These are phyloP conservation scores for Neonectria ditissima DNA, from an alignment of 2,329 filamentous ascomycete genomes.

Conservation along the genomic window DNA sequence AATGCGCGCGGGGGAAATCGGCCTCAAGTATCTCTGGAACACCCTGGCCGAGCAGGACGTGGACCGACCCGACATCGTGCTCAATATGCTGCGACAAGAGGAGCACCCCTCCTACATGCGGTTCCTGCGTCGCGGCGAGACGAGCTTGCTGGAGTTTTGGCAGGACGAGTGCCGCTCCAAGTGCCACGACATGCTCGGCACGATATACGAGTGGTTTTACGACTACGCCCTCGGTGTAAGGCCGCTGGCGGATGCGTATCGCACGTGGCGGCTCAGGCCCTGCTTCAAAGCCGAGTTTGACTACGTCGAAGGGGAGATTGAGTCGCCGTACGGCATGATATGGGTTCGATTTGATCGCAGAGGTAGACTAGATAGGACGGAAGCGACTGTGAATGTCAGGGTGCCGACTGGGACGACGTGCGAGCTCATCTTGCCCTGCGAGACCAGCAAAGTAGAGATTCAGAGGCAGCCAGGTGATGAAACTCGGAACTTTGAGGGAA, in stretches of 20 bases:
- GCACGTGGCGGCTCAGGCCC: constrained; percentile 53
- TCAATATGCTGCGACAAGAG: constrained; percentile 59
- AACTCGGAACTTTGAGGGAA: constrained; percentile 13
- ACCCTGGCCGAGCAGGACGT: constrained; percentile 51
- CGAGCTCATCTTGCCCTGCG: constrained; percentile 34
- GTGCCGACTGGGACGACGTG: constrained; percentile 38
- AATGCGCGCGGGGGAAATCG: constrained; percentile 56
- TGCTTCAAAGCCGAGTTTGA: constrained; percentile 55
- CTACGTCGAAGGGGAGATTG: constrained; percentile 51
- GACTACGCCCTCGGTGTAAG: constrained; percentile 54
- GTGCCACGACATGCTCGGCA: constrained; percentile 62
- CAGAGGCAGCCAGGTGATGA: constrained; percentile 18
- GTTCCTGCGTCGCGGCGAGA: constrained; percentile 58
- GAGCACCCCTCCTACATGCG: constrained; percentile 62
- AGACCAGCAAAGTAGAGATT: constrained; percentile 32
- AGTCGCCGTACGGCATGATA: constrained; percentile 54
- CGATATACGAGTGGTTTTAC: constrained; percentile 62
- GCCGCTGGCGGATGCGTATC: constrained; percentile 53
- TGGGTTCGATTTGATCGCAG: constrained; percentile 37
- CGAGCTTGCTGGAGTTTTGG: constrained; percentile 58
- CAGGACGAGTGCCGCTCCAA: constrained; percentile 57
- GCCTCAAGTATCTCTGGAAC: constrained; percentile 56
- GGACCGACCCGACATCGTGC: constrained; percentile 54
- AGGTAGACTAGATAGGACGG: constrained; percentile 11
- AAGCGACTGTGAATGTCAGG: constrained; percentile 30